Evolutionary conservation across 2,329 filamentous ascomycete genomes (phyloP), one percentile per base, ranked within the genome.

Genomic region (Aspergillus sp.): DNA sequence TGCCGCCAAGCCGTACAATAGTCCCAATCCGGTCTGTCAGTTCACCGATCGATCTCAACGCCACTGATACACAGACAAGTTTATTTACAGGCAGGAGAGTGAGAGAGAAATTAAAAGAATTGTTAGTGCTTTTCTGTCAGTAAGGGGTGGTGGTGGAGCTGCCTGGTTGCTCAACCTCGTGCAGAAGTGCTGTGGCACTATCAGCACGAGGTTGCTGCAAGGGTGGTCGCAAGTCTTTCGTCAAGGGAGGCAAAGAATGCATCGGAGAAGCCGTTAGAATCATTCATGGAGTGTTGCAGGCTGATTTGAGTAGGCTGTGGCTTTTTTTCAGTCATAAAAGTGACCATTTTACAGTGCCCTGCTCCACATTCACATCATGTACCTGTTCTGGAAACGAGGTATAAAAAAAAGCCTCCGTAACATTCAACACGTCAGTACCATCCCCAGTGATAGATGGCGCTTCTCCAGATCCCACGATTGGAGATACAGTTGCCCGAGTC

Each of bases 401-500:
- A 19, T 19, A 19, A 19, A 19, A 19, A 32, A 32, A 32, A 32
- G n/a, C n/a, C 8, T 3, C 31, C 8, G n/a, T 4, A 9, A 32
- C 31, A 32, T 32, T 32, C 31, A n/a, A 32, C 8, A 32, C 31
- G 3, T 32, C 31, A 4, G n/a, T n/a, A 8, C 31, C 31, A 32
- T 2, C 31, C 8, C n/a, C 31, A 32, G 31, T n/a, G n/a, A 27
- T 39, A 11, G 7, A 7, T 27, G 4, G 27, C 27, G 12, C 11
- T 7, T 27, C 7, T 27, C 13, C 19, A 19, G 9, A 5, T 36
- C 11, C 28, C 27, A 11, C n/a, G 11, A 13, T 10, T 27, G 2
- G 27, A 40, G 42, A 53, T 43, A 47, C 37, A 39, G 34, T 46
- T 38, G 37, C 34, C 49, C 53, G 46, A 56, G 40, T 46, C 54